Base-by-base conservation (phyloP, 495 filamentous ascomycete genomes). In the Extremus antarcticus region DNA sequence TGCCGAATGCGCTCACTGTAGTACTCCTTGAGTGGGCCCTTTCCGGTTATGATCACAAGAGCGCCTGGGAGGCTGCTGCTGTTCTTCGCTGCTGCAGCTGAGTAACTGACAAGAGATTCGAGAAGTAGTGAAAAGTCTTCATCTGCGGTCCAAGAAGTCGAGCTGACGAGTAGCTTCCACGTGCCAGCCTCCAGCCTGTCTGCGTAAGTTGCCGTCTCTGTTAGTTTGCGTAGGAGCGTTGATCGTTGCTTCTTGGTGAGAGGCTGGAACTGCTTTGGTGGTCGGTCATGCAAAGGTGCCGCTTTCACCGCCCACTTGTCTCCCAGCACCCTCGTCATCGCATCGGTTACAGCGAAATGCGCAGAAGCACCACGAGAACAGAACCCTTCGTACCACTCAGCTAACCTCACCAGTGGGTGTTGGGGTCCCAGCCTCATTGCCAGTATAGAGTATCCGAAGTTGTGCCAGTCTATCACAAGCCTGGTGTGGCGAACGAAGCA, bases 391-490 rank as follows among this genome's bases (percentile, higher is more conserved):
- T 95, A 95, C 63, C 78, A 74, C 47, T 79, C 80, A 1, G 89
- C 85, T 19, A 91, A 62, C 51, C 60, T 72, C 16, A 96, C 90
- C 8, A 97, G 75, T 0, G 86, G 87, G 66, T 95, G 91, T 7
- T 51, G 54, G 43, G 67, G 56, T 17, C 76, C 68, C 39, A 82
- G 64, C 71, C 87, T 79, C 65, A 87, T 62, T 61, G 86, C 81
- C 3, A 99, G 81, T 55, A 97, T 91, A n/a, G 86, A 90, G 76
- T 88, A 95, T 57, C 92, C 91, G 69, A 95, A 95, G 68, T 99
- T 99, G 73, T 99, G 92, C 92, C 92, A 99, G 70, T 99, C 92
- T 54, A 97, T 88, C 35, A 96, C 76, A 1, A 96, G 79, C 53
- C 76, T 77, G 22, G 86, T 91, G 55, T 87, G 82, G 40, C 94